Percentiles rank a stretch among this genome's conserved stretches.
Evolutionary conservation across 441 rosid species (phyloP).

Genomic region (Kokia cookei): DNA sequence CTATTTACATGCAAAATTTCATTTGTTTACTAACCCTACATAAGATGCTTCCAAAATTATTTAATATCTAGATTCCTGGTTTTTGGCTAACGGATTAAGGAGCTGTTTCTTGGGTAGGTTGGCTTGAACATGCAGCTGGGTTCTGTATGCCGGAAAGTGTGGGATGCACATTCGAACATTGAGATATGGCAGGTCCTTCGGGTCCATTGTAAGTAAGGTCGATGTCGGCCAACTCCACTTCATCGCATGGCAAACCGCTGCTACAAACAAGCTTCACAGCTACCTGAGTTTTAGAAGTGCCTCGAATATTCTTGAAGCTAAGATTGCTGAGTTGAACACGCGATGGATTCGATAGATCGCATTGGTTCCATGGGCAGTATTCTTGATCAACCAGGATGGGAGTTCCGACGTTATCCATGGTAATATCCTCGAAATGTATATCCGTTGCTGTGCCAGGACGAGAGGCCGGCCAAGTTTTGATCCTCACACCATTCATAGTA

Average conservation of each 20-base stretch:
- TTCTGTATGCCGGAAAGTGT: conserved; percentile 13
- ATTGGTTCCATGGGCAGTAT: neutral
- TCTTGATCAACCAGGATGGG: neutral
- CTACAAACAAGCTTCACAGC: conserved; percentile 44
- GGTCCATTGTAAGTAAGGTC: conserved; percentile 28
- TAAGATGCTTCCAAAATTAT: too few species aligned
- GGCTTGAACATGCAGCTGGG: conserved; percentile 20
- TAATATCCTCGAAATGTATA: neutral
- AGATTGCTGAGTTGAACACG: conserved; percentile 15
- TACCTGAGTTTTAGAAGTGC: conserved; percentile 30
- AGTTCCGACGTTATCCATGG: neutral
- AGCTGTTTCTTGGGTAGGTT: neutral
- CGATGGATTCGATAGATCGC: neutral
- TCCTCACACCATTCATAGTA: neutral
- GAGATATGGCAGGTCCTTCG: conserved; percentile 20
- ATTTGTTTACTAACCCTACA: too few species aligned
- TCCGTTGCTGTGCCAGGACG: neutral
- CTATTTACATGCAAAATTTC: too few species aligned
- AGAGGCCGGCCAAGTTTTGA: neutral
- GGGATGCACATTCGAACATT: conserved; percentile 38
- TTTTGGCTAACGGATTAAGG: neutral
- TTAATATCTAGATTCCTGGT: neutral
- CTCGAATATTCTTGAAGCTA: conserved; percentile 36
- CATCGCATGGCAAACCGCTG: conserved; percentile 31
- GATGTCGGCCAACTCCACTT: conserved; percentile 30